Evolutionary conservation across 2,329 filamentous ascomycete species (phyloP).

Genomic region (Onygenales sp.): DNA sequence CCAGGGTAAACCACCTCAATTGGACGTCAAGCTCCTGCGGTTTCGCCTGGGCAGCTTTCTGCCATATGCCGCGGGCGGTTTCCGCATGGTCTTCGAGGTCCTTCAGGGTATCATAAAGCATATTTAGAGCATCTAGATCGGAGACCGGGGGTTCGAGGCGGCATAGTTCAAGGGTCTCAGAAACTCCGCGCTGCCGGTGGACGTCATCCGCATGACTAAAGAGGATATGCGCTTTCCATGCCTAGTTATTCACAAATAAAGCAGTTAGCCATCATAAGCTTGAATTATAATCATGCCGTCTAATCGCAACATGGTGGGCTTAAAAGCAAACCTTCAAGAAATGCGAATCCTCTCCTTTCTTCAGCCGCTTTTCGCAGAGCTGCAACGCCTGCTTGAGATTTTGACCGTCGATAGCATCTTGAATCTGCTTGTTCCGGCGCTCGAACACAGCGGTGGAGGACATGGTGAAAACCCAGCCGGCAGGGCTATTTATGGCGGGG

Average conservation of each 20-base stretch:
- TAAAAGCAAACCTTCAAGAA: constrained; percentile 27
- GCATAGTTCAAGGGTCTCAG: constrained; percentile 35
- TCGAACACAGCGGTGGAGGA: constrained; percentile 31
- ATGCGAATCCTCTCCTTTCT: constrained; percentile 43
- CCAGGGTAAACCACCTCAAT: constrained; percentile 35
- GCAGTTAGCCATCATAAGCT: too few species aligned
- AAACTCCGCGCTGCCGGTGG: constrained; percentile 33
- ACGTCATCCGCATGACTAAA: constrained; percentile 31
- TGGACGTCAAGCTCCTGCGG: constrained; percentile 36
- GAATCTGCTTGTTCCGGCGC: constrained; percentile 40
- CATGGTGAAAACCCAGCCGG: constrained; percentile 15
- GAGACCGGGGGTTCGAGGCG: constrained; percentile 32
- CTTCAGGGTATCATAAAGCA: constrained; percentile 32
- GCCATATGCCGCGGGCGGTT: constrained; percentile 32
- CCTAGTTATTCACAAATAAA: constrained; percentile 16
- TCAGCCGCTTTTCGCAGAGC: constrained; percentile 43
- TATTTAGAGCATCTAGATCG: constrained; percentile 36
- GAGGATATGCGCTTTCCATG: constrained; percentile 35
- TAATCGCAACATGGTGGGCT: background rate
- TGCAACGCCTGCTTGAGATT: constrained; percentile 42
- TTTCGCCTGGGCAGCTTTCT: constrained; percentile 36
- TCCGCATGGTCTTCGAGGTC: constrained; percentile 25
- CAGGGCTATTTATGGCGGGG: background rate
- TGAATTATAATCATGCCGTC: too few species aligned
- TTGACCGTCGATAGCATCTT: constrained; percentile 39